These are phyloP conservation scores for Lentinula boryana DNA, from an alignment of 768 basidiomycete species.

Conservation along the genomic window DNA sequence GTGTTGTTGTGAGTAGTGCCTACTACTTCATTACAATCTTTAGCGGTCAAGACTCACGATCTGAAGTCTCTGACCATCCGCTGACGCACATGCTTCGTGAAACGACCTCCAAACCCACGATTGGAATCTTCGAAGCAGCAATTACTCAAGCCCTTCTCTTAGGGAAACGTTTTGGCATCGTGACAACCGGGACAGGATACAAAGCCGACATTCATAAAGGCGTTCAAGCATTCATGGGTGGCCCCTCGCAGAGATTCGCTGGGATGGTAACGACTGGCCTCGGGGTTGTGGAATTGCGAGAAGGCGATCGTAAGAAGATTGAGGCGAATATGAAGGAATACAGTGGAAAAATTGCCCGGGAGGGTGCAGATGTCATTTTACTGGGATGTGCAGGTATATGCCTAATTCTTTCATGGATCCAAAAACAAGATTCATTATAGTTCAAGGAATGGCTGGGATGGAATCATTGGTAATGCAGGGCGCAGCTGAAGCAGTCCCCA, in stretches of 20 bases:
- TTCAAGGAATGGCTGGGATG: slow-evolving; percentile 30
- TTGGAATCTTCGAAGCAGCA: slow-evolving; percentile 30
- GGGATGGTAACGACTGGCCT: slow-evolving; percentile 26
- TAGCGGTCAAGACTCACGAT: not conserved
- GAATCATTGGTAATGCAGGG: slow-evolving; percentile 13
- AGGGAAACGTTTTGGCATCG: slow-evolving; percentile 31
- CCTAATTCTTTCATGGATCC: not conserved
- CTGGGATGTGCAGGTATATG: slow-evolving; percentile 29
- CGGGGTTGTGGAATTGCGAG: slow-evolving; percentile 27
- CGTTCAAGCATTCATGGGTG: slow-evolving; percentile 27
- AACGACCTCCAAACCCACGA: slow-evolving; percentile 22
- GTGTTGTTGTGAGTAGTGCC: slow-evolving; percentile 27
- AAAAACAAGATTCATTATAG: not conserved
- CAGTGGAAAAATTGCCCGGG: slow-evolving; percentile 21
- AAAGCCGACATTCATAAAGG: slow-evolving; percentile 26
- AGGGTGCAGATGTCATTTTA: slow-evolving; percentile 31
- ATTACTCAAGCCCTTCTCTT: slow-evolving; percentile 26
- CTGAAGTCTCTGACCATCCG: slow-evolving; percentile 30
- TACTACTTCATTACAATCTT: not conserved
- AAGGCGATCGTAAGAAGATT: slow-evolving; percentile 22
- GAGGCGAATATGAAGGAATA: slow-evolving; percentile 23
- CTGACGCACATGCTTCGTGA: slow-evolving; percentile 27
- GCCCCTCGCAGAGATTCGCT: slow-evolving; percentile 26
- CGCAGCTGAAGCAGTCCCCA: slow-evolving; percentile 21
- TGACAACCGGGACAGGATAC: slow-evolving; percentile 29